phyloP scores from a whole-genome alignment of 257 asterid genomes.

The Capsicum rhomboideum region DNA sequence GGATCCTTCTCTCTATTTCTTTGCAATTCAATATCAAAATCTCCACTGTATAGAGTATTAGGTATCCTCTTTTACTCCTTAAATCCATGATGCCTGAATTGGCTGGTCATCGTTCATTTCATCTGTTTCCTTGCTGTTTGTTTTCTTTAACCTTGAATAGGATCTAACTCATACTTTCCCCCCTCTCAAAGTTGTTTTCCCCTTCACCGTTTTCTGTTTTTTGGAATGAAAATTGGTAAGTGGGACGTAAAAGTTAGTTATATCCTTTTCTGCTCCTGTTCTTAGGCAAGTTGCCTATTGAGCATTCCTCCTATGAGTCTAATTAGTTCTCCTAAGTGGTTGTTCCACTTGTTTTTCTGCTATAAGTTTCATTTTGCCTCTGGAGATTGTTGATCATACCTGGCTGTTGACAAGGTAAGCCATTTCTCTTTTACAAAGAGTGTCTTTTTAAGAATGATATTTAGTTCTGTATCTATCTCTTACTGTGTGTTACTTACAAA shows the following conservation, averaged over 20 bases:
- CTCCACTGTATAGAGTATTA: not conserved
- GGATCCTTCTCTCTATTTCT: not conserved
- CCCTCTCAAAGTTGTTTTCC: conserved; percentile 19
- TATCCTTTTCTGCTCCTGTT: conserved; percentile 16
- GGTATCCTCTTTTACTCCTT: not conserved
- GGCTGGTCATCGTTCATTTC: conserved; percentile 6
- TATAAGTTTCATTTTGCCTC: conserved; percentile 10
- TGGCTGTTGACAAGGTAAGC: conserved; percentile 30
- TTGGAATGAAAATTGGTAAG: conserved; percentile 48
- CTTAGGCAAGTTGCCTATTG: not conserved
- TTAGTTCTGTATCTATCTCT: not conserved
- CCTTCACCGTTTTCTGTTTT: conserved; percentile 61
- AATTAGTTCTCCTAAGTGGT: conserved; percentile 5
- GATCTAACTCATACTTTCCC: conserved; percentile 19
- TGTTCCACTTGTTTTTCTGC: not conserved
- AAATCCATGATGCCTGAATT: conserved; percentile 6
- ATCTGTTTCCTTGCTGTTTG: not conserved
- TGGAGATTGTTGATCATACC: conserved; percentile 49
- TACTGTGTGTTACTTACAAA: not conserved
- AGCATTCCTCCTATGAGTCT: conserved; percentile 16
- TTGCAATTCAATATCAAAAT: not conserved
- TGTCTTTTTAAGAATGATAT: not conserved
- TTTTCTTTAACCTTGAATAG: conserved; percentile 13
- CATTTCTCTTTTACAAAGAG: not conserved
- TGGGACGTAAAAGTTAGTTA: conserved; percentile 29